These are phyloP conservation scores for Verticillium albo-atrum DNA, from an alignment of 2,329 filamentous ascomycete genomes.

Conservation along the genomic window DNA sequence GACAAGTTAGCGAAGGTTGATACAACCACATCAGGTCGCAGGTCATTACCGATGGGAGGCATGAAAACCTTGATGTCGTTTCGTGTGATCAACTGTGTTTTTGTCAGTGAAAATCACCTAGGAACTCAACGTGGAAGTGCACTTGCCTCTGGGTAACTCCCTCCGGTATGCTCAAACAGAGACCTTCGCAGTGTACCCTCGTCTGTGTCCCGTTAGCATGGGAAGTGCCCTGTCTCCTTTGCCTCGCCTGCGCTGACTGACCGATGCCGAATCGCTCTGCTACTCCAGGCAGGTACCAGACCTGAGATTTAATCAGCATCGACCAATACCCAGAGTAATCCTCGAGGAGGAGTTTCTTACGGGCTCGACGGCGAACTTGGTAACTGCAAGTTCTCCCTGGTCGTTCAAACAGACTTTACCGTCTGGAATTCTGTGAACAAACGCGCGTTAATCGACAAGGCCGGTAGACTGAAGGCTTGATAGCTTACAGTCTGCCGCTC, in stretches of 20 bases:
- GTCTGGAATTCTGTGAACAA: constrained; percentile 52
- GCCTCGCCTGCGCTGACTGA: constrained; percentile 27
- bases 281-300: constrained; percentile 82
- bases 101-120: constrained; percentile 15
- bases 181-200: constrained; percentile 82
- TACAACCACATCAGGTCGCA: too few species aligned
- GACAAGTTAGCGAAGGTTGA: constrained; percentile 14
- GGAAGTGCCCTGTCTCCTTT: not conserved
- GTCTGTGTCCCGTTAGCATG: constrained; percentile 44
- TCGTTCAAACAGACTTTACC: constrained; percentile 87
- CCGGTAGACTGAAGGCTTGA: not conserved
- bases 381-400: constrained; percentile 84
- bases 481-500: constrained; percentile 63
- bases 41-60: constrained; percentile 80
- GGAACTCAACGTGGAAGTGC: too few species aligned
- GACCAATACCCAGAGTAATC: not conserved
- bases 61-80: constrained; percentile 93
- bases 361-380: constrained; percentile 95
- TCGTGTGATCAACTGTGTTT: constrained; percentile 73
- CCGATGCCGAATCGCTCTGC: constrained; percentile 90
- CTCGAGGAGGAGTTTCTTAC: constrained; percentile 44
- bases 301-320: constrained; percentile 23
- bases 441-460: not conserved
- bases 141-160: constrained; percentile 80
- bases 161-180: constrained; percentile 92